Conservation (phyloP, 306 rosid genomes). For the Luffa acutangula region DNA sequence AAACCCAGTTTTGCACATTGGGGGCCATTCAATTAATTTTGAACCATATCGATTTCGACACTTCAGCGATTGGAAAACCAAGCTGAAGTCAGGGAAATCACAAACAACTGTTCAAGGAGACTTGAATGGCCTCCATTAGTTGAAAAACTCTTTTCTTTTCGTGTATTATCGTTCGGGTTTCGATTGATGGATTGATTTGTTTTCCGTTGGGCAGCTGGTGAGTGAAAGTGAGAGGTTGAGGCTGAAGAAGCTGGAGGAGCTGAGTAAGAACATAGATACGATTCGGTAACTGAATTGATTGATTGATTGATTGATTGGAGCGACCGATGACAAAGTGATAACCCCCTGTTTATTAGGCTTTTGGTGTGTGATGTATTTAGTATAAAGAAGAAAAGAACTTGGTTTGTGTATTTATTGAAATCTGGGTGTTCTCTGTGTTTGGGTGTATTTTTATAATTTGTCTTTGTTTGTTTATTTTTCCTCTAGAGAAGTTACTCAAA, state of each 20-base stretch:
- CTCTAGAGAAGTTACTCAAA: slow-evolving; percentile 1
- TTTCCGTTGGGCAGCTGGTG: slow-evolving; percentile 19
- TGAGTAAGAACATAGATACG: slow-evolving; percentile 75
- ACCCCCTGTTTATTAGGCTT: slow-evolving; percentile 41
- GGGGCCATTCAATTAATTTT: neutral
- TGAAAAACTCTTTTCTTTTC: neutral
- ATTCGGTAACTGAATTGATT: slow-evolving; percentile 25
- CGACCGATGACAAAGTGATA: slow-evolving; percentile 20
- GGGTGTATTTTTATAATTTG: slow-evolving; percentile 8
- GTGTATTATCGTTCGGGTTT: neutral
- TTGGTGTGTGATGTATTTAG: slow-evolving; percentile 65
- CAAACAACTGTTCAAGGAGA: neutral
- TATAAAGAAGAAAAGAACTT: slow-evolving; percentile 4
- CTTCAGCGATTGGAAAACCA: neutral
- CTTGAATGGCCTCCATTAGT: neutral
- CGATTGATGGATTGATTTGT: neutral
- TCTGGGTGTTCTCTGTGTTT: slow-evolving; percentile 2
- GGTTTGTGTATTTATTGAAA: slow-evolving; percentile 12
- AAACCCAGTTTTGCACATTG: neutral
- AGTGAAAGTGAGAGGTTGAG: slow-evolving; percentile 82
- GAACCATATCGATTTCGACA: neutral
- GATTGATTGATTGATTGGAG: slow-evolving; percentile 9
- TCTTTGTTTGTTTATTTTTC: neutral
- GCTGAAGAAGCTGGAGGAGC: slow-evolving; percentile 98
- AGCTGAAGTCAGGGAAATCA: neutral